Conservation (phyloP, 257 asterid genomes). For the Plantago major region DNA sequence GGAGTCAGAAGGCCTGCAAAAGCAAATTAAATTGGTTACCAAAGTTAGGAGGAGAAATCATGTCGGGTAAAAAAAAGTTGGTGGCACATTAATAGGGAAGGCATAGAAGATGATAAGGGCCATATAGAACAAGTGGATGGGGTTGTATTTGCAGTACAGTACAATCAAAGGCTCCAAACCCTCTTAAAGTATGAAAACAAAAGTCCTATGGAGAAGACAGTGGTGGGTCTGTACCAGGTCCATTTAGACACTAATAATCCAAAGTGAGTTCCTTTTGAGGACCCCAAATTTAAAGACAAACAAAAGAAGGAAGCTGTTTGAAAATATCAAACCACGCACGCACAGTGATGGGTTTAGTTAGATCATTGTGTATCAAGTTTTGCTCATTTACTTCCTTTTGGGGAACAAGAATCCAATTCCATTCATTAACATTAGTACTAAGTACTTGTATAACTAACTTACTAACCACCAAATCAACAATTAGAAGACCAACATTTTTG, state of each 20-base stretch:
- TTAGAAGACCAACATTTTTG: slow-evolving; percentile 7
- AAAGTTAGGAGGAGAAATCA: slow-evolving; percentile 15
- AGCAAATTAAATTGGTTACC: background rate
- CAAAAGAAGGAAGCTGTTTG: slow-evolving; percentile 23
- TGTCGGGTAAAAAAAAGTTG: slow-evolving; percentile 10
- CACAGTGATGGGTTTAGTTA: slow-evolving; percentile 21
- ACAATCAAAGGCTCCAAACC: slow-evolving; percentile 23
- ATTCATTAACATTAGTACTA: slow-evolving; percentile 11
- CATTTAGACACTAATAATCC: slow-evolving; percentile 24
- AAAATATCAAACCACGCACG: slow-evolving; percentile 20
- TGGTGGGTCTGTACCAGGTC: slow-evolving; percentile 35
- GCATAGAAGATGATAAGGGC: slow-evolving; percentile 8
- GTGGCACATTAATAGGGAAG: slow-evolving; percentile 18
- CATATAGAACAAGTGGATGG: slow-evolving; percentile 36
- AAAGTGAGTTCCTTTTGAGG: slow-evolving; percentile 31
- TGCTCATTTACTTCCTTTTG: slow-evolving; percentile 52
- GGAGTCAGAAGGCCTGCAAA: slow-evolving; percentile 44
- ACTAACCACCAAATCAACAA: slow-evolving; percentile 3
- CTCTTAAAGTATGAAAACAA: slow-evolving; percentile 19
- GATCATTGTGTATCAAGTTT: slow-evolving; percentile 27
- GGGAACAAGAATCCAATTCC: slow-evolving; percentile 40
- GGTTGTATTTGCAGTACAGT: slow-evolving; percentile 27
- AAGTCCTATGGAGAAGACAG: slow-evolving; percentile 38
- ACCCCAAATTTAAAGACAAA: slow-evolving; percentile 27
- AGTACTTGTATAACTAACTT: background rate